Base-by-base conservation (phyloP, 306 rosid genomes). In the Arachis hypogaea region DNA sequence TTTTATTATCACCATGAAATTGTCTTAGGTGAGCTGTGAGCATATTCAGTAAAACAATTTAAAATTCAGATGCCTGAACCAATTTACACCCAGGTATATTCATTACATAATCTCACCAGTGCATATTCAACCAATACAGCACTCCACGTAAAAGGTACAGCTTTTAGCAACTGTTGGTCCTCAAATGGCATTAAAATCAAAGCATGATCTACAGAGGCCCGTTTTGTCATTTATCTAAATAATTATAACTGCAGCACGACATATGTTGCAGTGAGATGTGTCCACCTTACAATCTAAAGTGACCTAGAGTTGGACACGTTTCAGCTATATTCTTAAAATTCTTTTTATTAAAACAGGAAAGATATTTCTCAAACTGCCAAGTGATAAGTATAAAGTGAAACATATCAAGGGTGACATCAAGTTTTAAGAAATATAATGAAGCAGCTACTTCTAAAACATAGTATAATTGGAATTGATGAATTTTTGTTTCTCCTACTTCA, bases 131-230 rank as follows among this genome's bases (percentile, higher is more conserved):
- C 59, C 60, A 63, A 22, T 45, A 41, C 9, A 30, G 38, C 11
- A 30, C 66, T 54, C 51, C 45, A 62, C 64, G 28, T 38, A 50
- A 77, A 12, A 69, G 14, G 68, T 64, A 56, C 16, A 72, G 55
- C 62, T 78, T 71, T 78, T 56, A 56, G 61, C 52, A 63, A 64
- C 12, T n/a, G 14, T 7, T 54, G 47, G 40, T 49, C 80, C 56
- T 28, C 49, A 72, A 72, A 72, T 8, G 44, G 42, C 42, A 29
- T 1, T 59, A 30, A 28, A 59, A 59, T 59, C 65, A 58, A n/a
- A 58, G 68, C 59, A 59, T 59, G 22, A 59, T 46, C 11, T 46
- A 12, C 40, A 18, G 42, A 61, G 64, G 69, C 5, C 8, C 22
- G 56, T 51, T 64, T 36, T 40, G 38, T 18, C 50, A 62, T 69